Evolutionary conservation across 2,329 filamentous ascomycete species (phyloP).

Genomic region (Fusarium falciforme): DNA sequence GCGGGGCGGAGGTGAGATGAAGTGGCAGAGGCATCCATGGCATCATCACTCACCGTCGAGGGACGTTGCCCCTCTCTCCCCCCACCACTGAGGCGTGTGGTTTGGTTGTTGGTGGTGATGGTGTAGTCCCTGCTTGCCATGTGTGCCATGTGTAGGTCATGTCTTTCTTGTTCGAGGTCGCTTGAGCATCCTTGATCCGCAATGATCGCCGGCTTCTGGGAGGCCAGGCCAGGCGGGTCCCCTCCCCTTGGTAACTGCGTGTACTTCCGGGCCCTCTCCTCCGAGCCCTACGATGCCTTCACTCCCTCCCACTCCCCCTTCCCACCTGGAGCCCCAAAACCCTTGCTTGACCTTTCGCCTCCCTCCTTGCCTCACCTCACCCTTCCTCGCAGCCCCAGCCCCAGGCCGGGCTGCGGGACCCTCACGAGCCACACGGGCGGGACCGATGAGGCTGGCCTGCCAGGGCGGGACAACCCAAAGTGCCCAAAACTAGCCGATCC

Average conservation of each 20-base stretch:
- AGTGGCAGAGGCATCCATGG: conserved; percentile 15
- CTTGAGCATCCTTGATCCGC: not conserved
- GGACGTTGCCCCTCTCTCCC: not conserved
- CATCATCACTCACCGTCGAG: not conserved
- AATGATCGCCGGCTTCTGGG: conserved; percentile 27
- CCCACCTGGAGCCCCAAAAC: not conserved
- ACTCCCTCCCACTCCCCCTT: conserved; percentile 9
- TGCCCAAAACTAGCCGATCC: conserved; percentile 37
- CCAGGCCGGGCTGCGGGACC: conserved; percentile 24
- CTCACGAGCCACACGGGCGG: conserved; percentile 37
- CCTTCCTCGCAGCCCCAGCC: conserved; percentile 22
- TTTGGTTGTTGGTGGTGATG: not conserved
- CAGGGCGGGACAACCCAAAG: conserved; percentile 21
- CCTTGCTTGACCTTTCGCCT: conserved; percentile 23
- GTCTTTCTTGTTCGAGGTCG: not conserved
- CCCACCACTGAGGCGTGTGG: not conserved
- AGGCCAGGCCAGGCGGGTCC: conserved; percentile 8
- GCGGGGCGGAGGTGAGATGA: conserved; percentile 4
- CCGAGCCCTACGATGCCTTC: conserved; percentile 18
- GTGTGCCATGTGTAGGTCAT: conserved; percentile 11
- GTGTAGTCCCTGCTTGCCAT: conserved; percentile 26
- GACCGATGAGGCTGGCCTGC: conserved; percentile 38
- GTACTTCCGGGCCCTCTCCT: conserved; percentile 28
- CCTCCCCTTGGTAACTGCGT: not conserved
- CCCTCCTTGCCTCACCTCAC: not conserved